phyloP scores from a whole-genome alignment of 371 early-diverging fungal species.

The Cokeromyces recurvatus region DNA sequence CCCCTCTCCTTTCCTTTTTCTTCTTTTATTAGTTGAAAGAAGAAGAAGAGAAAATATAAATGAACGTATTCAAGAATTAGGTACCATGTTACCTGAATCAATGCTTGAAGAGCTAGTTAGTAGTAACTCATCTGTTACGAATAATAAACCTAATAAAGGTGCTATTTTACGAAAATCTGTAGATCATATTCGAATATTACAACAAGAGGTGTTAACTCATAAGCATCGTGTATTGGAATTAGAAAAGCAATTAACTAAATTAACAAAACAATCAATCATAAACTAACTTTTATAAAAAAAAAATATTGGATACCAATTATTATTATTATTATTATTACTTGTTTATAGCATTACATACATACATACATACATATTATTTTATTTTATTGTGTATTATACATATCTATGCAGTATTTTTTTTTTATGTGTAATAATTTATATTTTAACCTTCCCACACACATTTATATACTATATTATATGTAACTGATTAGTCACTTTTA shows the following conservation, averaged over 20 bases:
- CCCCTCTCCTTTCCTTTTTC: not conserved
- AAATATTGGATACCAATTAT: no score
- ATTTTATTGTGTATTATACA: no score
- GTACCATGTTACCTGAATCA: constrained; percentile 76
- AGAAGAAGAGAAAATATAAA: constrained; percentile 96
- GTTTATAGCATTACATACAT: no score
- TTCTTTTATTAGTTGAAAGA: constrained; percentile 69
- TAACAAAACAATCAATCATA: not conserved
- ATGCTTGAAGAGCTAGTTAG: constrained; percentile 55
- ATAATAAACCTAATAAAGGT: constrained; percentile 77
- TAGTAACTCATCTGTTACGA: constrained; percentile 21
- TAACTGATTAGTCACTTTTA: no score
- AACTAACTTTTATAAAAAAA: no score
- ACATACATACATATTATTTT: no score
- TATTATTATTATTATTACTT: no score
- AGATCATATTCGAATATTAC: constrained; percentile 79
- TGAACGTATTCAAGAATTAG: constrained; percentile 93
- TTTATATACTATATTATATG: no score
- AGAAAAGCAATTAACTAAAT: constrained; percentile 37
- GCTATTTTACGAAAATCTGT: constrained; percentile 85
- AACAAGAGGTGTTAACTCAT: constrained; percentile 54
- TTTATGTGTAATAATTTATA: no score
- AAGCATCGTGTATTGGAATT: constrained; percentile 68
- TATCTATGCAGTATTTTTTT: no score
- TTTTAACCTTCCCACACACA: no score